Percentiles rank a stretch among this genome's conserved stretches.
Conservation (phyloP, 345 rosid genomes). For the Eucalyptus cloeziana region DNA sequence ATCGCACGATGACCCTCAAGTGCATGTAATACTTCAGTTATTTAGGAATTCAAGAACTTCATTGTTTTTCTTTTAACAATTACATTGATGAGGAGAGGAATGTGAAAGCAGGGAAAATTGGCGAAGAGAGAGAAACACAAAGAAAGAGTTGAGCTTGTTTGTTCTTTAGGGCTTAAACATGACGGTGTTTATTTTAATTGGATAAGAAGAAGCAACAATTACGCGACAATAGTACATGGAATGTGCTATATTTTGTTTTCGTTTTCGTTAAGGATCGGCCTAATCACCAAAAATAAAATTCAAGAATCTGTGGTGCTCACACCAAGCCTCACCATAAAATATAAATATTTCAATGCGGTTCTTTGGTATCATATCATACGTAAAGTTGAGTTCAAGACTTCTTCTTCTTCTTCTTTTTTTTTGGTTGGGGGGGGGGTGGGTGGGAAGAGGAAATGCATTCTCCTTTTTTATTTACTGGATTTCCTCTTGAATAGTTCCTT, state of each 20-base stretch:
- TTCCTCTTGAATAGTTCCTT: not conserved
- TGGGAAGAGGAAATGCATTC: not conserved
- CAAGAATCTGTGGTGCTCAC: not conserved
- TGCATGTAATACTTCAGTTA: not conserved
- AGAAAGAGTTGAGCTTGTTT: not conserved
- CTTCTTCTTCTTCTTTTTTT: no score
- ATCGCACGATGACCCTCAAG: no score
- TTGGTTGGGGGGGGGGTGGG: rapidly evolving
- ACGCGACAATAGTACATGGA: not conserved
- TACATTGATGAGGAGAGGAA: not conserved
- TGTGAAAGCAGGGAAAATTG: not conserved
- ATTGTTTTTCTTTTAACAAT: not conserved
- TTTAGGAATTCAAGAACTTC: not conserved
- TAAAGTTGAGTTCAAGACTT: not conserved
- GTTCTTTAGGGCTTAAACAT: not conserved
- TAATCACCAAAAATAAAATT: no score
- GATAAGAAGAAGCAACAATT: not conserved
- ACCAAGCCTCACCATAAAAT: not conserved
- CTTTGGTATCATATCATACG: not conserved
- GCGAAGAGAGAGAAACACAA: not conserved
- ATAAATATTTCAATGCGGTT: no score
- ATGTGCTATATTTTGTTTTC: not conserved
- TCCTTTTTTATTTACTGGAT: not conserved
- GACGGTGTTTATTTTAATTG: not conserved
- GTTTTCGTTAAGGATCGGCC: no score